These are phyloP conservation scores for Phaseolus coccineus DNA, from an alignment of 331 rosid species.

Conservation along the genomic window DNA sequence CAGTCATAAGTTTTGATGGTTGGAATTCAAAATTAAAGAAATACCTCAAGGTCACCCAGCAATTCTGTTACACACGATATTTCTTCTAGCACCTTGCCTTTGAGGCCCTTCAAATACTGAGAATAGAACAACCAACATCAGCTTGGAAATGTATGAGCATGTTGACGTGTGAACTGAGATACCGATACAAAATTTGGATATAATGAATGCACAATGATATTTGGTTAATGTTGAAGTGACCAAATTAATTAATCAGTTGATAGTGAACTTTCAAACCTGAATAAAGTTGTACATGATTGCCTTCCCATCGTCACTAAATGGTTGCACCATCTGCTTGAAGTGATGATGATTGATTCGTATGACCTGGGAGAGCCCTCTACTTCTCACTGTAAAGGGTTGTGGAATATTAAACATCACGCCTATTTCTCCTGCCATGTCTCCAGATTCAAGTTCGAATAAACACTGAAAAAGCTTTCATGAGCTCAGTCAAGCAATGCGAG, in stretches of 20 bases:
- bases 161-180: constrained; percentile 23
- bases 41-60: constrained; percentile 69
- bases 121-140: constrained; percentile 45
- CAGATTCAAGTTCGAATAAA: constrained; percentile 68
- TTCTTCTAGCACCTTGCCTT: constrained; percentile 61
- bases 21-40: constrained; percentile 35
- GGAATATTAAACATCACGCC: constrained; percentile 81
- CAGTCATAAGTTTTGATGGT: constrained; percentile 24
- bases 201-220: constrained; percentile 35
- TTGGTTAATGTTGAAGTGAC: constrained; percentile 30
- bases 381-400: constrained; percentile 87
- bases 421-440: constrained; percentile 79
- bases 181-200: constrained; percentile 26
- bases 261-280: constrained; percentile 60
- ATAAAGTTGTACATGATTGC: constrained; percentile 65
- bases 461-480: constrained; percentile 54
- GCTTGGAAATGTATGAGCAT: constrained; percentile 32
- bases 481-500: constrained; percentile 41
- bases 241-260: constrained; percentile 16
- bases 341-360: constrained; percentile 70
- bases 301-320: constrained; percentile 70
- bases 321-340: constrained; percentile 80
- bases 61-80: constrained; percentile 67
- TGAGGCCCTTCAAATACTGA: constrained; percentile 69
- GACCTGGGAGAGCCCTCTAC: constrained; percentile 81